Base-by-base conservation (phyloP, 2,329 filamentous ascomycete genomes). In the Colletotrichum filicis region DNA sequence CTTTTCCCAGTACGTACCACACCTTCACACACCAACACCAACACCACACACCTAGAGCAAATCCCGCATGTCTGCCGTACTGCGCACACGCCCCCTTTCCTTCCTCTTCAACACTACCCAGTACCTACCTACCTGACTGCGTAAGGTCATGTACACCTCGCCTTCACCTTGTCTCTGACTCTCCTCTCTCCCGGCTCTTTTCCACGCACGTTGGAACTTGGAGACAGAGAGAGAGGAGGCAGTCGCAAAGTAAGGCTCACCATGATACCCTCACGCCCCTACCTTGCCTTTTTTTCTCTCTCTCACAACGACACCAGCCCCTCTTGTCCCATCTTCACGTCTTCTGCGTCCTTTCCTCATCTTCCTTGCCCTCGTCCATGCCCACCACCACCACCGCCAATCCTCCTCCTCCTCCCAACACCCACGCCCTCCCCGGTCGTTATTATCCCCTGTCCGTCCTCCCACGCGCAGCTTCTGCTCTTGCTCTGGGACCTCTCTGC, bases 381-480 rank as follows among this genome's bases (percentile, higher is more conserved):
- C 22, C 57, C 28, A 35, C 58, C 66, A 67, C 46, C 22, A 26
- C 22, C 26, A 42, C 30, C 32, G 24, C 19, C 59, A 53, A 70
- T 28, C 28, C 28, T 66, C 55, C 67, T 32, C 22, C 57, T 68
- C 30, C 35, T 49, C 55, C 60, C 66, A 70, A 64, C 66, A 28
- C 37, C 49, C 58, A 70, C 70, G 66, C 70, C 65, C 57, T 52
- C 70, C 68, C 70, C 60, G 55, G 70, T 73, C 66, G 70, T 64
- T 73, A 73, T 69, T 64, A 73, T 73, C 70, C 70, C 70, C 66
- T 73, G 70, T 69, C 59, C 60, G 49, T 65, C 66, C 66, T 65
- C 30, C 62, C 49, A 64, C 62, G 62, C 60, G 60, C 46, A 16
- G 42, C 26, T 46, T 68, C 26, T 24, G 42, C 19, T 46, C 68